A percentile compares a stretch with the other conserved stretches of the same genome.
phyloP scores from a whole-genome alignment of 1,284 basidiomycete genomes.

The Cutaneotrichosporon cyanovorans region DNA sequence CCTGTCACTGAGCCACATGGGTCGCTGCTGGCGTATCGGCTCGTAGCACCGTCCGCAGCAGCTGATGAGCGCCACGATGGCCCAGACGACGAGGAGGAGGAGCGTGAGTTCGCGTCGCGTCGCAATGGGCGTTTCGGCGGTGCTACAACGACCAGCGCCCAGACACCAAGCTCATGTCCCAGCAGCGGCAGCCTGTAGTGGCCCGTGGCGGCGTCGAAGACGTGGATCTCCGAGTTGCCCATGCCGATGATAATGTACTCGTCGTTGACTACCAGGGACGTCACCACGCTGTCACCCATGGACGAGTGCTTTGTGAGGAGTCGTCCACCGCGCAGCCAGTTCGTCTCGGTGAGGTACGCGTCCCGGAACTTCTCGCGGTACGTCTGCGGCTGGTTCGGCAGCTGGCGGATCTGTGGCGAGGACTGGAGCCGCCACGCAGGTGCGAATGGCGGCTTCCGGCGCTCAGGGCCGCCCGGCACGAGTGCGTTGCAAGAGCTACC shows the following conservation, averaged over 20 bases:
- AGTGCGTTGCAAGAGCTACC: no score
- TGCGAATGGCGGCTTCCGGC: no score
- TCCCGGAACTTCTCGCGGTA: conserved; percentile 18
- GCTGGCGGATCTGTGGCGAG: no score
- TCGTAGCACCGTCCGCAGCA: no score
- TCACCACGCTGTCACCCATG: conserved; percentile 68
- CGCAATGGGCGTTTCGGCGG: neutral
- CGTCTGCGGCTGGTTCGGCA: conserved; percentile 1
- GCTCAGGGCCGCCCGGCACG: no score
- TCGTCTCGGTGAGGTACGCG: conserved; percentile 52
- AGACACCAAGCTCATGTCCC: conserved; percentile 84
- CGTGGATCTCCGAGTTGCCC: conserved; percentile 77
- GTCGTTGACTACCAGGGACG: conserved; percentile 75
- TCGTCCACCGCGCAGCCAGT: conserved; percentile 76
- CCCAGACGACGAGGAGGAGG: no score
- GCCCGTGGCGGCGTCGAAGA: conserved; percentile 76
- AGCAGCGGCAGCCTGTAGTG: conserved; percentile 67
- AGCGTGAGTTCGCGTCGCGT: no score
- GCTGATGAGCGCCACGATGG: neutral
- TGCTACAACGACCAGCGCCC: conserved; percentile 71
- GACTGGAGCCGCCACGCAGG: no score
- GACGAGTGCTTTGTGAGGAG: conserved; percentile 66
- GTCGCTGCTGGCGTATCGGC: conserved; percentile 53
- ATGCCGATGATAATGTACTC: conserved; percentile 86
- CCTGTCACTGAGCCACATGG: conserved; percentile 59